Evolutionary conservation across 1,139 yeast species (phyloP), one percentile per base, ranked within the genome.

Genomic region (Insectozyma bohioensis): DNA sequence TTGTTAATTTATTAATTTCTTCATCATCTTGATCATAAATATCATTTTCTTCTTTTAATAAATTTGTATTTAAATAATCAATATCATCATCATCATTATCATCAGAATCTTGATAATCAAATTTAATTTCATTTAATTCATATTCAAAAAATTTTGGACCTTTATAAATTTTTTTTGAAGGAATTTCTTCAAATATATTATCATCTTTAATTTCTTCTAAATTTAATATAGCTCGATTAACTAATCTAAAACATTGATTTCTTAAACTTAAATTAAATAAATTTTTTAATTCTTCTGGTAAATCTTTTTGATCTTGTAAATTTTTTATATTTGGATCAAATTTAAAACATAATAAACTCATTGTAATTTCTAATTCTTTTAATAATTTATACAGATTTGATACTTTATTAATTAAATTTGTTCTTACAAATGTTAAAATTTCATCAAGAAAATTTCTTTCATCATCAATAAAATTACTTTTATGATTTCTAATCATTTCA

Each of bases 321-420:
- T 60, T 51, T 17, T 52, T 53, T 5, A 54, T 37, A 3, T 43
- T 36, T n/a, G 70, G 61, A 39, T 67, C 73, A 43, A 68, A 67
- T 32, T 56, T 62, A 44, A 78, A 78, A 45, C 85, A 79, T 20
- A 83, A 59, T 33, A 79, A 61, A 34, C 87, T 80, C 86, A 83
- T 81, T 7, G 86, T 77, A 21, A 79, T 60, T 48, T 83, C 90
- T 41, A 83, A 59, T 43, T 82, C 86, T 40, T 75, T 73, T 56
- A 81, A 49, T 60, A 80, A 41, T 51, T 61, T 54, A 51, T 59
- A 52, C 54, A 81, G 56, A 58, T 63, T 64, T 28, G 75, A 54
- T 14, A 85, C 80, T 54, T 79, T 71, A 39, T 68, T 67, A 4
- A 84, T 72, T 44, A 83, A 55, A 47, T 79, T 78, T 22, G 71